Evolutionary conservation across 345 rosid species (phyloP), one percentile per base, ranked within the genome.

Genomic region (Salix arbutifolia): DNA sequence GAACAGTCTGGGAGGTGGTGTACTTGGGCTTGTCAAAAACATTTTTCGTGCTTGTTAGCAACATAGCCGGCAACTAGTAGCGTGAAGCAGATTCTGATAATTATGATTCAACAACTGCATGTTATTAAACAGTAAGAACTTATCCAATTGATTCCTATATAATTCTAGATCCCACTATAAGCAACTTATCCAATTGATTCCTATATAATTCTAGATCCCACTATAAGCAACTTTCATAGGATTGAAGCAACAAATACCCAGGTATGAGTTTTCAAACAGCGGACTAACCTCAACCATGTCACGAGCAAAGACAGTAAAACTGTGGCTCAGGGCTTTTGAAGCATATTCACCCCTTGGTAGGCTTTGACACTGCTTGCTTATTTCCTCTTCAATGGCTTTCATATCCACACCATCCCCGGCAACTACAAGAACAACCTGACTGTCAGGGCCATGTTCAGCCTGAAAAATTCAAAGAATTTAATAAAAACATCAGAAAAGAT

Each of bases 361-460:
- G 81, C 85, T 79, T 23, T 80, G 74, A 81, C 97, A 89, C 77
- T 95, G 97, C 75, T 85, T 88, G 65, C 75, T 84, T n/a, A 93
- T 90, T 84, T 93, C 94, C 46, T 88, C 93, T 84, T 93, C 96
- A 19, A 86, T 91, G 64, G 94, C 87, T 73, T 86, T 86, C 76
- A 91, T 25, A 86, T 93, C 83, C 60, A 93, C 90, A 77, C 89
- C 90, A 28, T 90, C 90, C n/a, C 98, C 98, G 58, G 84, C 88
- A 79, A 90, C 83, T 72, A 93, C 98, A 76, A 91, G 96, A 80
- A 95, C 97, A 83, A 93, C 97, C 81, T 91, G 98, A 82, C 98
- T 93, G 84, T 95, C 98, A 66, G 98, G 97, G 68, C 99, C 99
- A 82, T 91, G 98, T 83, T 96, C 99, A 50, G 97, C 99, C 99